Evolutionary conservation across 768 basidiomycete genomes (phyloP).

Genomic region (Trametes sanguinea): DNA sequence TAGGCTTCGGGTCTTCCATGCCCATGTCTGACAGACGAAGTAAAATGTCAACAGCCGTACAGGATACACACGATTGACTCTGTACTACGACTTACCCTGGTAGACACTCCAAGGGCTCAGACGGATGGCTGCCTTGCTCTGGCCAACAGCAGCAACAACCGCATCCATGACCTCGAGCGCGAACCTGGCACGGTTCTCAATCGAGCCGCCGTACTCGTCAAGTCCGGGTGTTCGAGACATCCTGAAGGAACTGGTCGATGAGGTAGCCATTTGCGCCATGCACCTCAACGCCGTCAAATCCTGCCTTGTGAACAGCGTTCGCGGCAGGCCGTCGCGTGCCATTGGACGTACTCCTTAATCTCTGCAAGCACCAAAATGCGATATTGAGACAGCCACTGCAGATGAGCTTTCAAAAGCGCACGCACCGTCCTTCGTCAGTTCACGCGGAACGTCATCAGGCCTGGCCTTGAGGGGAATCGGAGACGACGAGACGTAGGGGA

Average conservation of each 20-base stretch:
- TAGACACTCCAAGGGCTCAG: conserved; percentile 38
- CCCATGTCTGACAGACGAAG: conserved; percentile 39
- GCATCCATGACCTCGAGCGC: conserved; percentile 43
- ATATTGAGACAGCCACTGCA: background rate
- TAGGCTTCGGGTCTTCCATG: conserved; percentile 56
- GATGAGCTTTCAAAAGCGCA: no score
- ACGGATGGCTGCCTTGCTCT: conserved; percentile 41
- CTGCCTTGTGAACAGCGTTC: conserved; percentile 34
- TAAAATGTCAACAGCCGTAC: background rate
- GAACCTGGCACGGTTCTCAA: conserved; percentile 50
- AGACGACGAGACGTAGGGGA: conserved; percentile 21
- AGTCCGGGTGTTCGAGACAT: conserved; percentile 43
- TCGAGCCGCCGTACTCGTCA: conserved; percentile 51
- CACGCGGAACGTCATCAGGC: conserved; percentile 21
- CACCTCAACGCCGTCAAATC: conserved; percentile 33
- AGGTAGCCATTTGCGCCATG: conserved; percentile 36
- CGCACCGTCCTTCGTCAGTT: conserved; percentile 29
- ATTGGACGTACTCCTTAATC: conserved; percentile 42
- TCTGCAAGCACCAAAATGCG: conserved; percentile 3
- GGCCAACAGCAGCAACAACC: conserved; percentile 41
- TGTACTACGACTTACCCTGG: background rate
- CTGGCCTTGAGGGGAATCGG: conserved; percentile 27
- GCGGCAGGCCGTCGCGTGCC: conserved; percentile 28
- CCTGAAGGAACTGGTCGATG: conserved; percentile 45
- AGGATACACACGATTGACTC: background rate